A percentile compares a stretch with the other conserved stretches of the same genome.
Evolutionary conservation across 495 filamentous ascomycete species (phyloP).

Genomic region (Neurospora tetrasperma): DNA sequence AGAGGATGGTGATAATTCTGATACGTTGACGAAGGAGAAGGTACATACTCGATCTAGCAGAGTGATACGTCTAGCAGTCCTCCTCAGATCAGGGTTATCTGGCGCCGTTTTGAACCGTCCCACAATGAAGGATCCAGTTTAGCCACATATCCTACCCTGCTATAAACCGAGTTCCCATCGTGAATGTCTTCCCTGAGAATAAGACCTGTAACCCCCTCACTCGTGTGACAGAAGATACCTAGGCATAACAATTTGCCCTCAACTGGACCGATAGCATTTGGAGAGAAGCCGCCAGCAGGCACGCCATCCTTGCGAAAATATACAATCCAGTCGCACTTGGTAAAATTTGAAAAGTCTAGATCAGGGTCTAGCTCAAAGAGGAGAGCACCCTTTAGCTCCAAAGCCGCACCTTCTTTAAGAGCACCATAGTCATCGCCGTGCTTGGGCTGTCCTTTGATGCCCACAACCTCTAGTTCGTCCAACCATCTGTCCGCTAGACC

Average conservation of each 20-base stretch:
- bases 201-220: no score
- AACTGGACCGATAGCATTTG: no score
- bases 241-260: not conserved
- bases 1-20: not conserved
- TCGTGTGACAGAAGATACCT: no score
- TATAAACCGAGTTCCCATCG: not conserved
- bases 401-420: not conserved
- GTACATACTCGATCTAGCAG: not conserved
- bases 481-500: not conserved
- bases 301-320: no score
- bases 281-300: no score
- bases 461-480: not conserved
- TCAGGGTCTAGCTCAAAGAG: no score
- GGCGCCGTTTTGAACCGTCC: not conserved
- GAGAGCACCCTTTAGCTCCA: not conserved
- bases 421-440: not conserved
- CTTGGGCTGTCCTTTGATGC: not conserved
- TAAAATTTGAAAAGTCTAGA: no score
- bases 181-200: not conserved
- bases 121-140: rapidly evolving
- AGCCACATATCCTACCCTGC: not conserved
- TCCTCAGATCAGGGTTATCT: not conserved
- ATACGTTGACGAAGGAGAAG: not conserved
- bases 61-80: not conserved
- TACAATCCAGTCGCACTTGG: no score